Conservation (phyloP, 116 monocot genomes). For the Phalaenopsis hybrid region DNA sequence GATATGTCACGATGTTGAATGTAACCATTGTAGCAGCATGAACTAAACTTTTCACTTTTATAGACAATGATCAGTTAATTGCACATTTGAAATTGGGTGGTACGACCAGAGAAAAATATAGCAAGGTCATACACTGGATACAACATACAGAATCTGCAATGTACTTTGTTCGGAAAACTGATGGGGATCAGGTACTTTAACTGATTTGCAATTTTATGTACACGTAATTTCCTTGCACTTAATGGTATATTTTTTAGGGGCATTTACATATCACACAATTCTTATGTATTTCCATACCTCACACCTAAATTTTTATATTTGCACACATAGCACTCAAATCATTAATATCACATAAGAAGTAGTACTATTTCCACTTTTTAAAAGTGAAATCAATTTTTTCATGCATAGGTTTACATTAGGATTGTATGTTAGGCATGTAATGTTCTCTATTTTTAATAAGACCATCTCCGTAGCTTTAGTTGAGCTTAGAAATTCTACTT, state of each 20-base stretch:
- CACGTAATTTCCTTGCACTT: neutral
- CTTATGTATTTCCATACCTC: no score
- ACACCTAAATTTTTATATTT: no score
- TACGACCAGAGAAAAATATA: conserved; percentile 34
- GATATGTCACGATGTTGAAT: neutral
- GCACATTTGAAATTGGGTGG: conserved; percentile 23
- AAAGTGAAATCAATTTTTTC: no score
- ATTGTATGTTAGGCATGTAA: neutral
- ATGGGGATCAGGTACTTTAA: conserved; percentile 13
- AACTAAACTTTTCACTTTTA: neutral
- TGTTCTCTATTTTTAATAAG: neutral
- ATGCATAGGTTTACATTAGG: no score
- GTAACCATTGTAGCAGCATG: neutral
- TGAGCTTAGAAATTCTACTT: neutral
- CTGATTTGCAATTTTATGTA: neutral
- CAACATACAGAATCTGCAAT: conserved; percentile 37
- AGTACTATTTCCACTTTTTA: no score
- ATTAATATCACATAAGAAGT: no score
- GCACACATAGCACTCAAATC: no score
- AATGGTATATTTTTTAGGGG: neutral
- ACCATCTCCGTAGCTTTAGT: neutral
- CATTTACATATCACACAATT: no score
- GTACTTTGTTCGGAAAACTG: conserved; percentile 19
- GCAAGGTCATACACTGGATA: conserved; percentile 42
- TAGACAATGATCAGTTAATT: conserved; percentile 27